Base-by-base conservation (phyloP, 2,329 filamentous ascomycete species). In the Beauveria caledonica region DNA sequence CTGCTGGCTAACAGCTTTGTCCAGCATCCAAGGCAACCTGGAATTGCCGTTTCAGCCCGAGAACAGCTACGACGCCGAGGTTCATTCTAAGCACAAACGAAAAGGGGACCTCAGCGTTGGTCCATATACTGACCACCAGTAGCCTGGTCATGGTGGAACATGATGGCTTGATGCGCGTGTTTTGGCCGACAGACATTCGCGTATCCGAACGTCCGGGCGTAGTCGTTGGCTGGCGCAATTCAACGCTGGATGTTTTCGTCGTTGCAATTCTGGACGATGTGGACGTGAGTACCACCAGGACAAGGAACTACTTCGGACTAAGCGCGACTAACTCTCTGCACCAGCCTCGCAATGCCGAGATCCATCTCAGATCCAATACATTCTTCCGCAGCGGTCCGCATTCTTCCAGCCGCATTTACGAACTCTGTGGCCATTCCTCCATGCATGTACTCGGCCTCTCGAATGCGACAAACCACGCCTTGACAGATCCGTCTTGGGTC, bases 91-190 rank as follows among this genome's bases (percentile, higher is more conserved):
- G 15, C 27, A 27, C 8, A 29, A 33, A 8, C 33, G 3, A 40
- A n/a, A 23, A 39, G 33, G 27, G 17, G 15, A 49, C 64, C 66
- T 44, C 39, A 33, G 67, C 66, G 70, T 60, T 27, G 9, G 13
- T 36, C 21, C 27, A 21, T 25, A 39, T 44, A 19, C 29, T 13
- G 17, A 56, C 45, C 9, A 13, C 17, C 5, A 23, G 10, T 13
- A 67, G 67, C 67, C 70, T 71, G 76, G 82, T 80, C 80, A 87
- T 87, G 84, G 78, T 83, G 78, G 83, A 84, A 77, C 80, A 86
- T 80, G 84, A 94, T 90, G 92, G 90, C 70, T 81, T 97, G 79
- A 91, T 97, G 87, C 91, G 94, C 80, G 87, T 99, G 78, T 97
- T 99, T 79, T 99, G 94, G 94, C 95, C 94, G 69, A 89, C 89